Evolutionary conservation across 208 protist genomes (phyloP).

Genomic region (Trypanosoma rangeli): DNA sequence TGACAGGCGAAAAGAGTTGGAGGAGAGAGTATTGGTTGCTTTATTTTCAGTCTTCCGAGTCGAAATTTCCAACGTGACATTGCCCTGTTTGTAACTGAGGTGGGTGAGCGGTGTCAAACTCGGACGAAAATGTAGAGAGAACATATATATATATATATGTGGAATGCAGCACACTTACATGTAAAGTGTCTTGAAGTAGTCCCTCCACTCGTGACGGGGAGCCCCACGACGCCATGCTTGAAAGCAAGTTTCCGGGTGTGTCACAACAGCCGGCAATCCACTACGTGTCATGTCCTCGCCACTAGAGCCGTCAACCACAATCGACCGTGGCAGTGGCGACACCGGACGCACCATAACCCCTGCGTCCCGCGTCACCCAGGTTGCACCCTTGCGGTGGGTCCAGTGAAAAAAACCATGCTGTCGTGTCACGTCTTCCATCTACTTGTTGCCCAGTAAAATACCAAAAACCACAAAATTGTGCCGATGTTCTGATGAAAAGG

Average conservation of each 20-base stretch:
- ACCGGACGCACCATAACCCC: conserved; percentile 52
- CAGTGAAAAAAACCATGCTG: conserved; percentile 82
- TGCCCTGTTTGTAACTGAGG: no score
- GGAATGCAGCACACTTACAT: conserved; percentile 4
- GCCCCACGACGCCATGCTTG: conserved; percentile 49
- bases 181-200: conserved; percentile 40
- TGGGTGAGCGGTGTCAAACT: no score
- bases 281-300: conserved; percentile 63
- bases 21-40: no score
- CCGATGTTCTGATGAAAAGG: conserved; percentile 48
- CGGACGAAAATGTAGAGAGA: neutral
- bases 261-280: conserved; percentile 65
- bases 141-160: neutral
- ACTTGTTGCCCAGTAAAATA: conserved; percentile 58
- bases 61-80: no score
- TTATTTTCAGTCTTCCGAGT: no score
- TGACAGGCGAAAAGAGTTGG: no score
- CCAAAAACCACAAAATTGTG: conserved; percentile 77
- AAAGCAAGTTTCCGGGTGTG: conserved; percentile 67
- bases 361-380: conserved; percentile 68
- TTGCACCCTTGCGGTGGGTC: conserved; percentile 68
- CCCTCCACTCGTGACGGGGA: conserved; percentile 36
- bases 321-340: conserved; percentile 55
- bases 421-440: conserved; percentile 69
- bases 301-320: conserved; percentile 66